Percentiles rank a stretch among this genome's conserved stretches.
Conservation (phyloP, 495 filamentous ascomycete genomes). For the Hypoxylon rickii region DNA sequence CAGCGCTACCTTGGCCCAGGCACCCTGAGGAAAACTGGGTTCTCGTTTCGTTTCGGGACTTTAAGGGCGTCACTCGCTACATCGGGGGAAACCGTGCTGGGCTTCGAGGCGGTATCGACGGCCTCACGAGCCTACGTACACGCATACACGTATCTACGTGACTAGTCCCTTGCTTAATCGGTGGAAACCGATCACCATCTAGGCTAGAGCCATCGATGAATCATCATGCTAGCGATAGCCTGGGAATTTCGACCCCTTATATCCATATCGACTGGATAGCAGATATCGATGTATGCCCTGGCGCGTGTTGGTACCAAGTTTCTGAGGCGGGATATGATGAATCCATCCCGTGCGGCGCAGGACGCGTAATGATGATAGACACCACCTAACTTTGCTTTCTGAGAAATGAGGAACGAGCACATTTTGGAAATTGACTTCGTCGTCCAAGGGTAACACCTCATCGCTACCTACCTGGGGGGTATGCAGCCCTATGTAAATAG, state of each 20-base stretch:
- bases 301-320: neutral
- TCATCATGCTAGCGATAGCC: neutral
- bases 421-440: constrained; percentile 1
- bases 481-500: constrained; percentile 1
- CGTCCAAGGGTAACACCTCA: neutral
- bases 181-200: neutral
- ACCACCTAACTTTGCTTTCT: neutral
- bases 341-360: constrained; percentile 1
- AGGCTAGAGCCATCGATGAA: too few species aligned
- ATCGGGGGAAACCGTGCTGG: constrained; percentile 27
- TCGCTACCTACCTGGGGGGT: neutral
- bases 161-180: constrained; percentile 5
- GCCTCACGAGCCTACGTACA: neutral
- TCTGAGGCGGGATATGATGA: neutral
- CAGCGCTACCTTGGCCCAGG: constrained; percentile 17
- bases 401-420: too few species aligned
- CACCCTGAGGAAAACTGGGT: constrained; percentile 8
- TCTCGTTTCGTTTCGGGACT: constrained; percentile 10
- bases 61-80: constrained; percentile 13
- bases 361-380: neutral
- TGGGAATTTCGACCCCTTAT: constrained; percentile 4
- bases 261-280: too few species aligned
- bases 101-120: neutral
- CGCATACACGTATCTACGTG: too few species aligned
- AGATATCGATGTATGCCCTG: neutral